phyloP scores from a whole-genome alignment of 257 asterid species.

The Voacanga thouarsii region DNA sequence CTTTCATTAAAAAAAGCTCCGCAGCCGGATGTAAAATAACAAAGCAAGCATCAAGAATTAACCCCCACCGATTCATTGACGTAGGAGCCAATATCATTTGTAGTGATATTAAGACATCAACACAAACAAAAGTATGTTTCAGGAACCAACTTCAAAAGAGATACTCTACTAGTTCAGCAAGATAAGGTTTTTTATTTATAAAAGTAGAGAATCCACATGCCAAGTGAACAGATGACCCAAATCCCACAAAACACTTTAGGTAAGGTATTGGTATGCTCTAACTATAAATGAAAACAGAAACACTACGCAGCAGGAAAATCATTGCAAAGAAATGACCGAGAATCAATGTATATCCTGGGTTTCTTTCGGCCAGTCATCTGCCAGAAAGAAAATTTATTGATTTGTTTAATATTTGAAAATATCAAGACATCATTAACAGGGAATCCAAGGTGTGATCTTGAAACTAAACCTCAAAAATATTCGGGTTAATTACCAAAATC shows the following conservation, averaged over 20 bases:
- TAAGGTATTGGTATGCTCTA: not conserved
- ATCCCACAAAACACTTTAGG: not conserved
- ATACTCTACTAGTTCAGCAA: not conserved
- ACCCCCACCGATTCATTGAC: not conserved
- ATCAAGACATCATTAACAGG: too few species aligned
- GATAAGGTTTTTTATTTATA: not conserved
- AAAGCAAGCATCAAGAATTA: not conserved
- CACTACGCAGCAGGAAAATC: constrained; percentile 12
- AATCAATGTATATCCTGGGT: not conserved
- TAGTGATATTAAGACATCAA: not conserved
- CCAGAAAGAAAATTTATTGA: not conserved
- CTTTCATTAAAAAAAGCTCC: not conserved
- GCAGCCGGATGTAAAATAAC: not conserved
- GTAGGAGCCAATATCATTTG: not conserved
- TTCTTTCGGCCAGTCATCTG: constrained; percentile 14
- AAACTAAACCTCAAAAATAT: too few species aligned
- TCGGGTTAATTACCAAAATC: too few species aligned
- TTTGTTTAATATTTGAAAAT: too few species aligned
- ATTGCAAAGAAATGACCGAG: not conserved
- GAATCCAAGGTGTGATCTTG: too few species aligned
- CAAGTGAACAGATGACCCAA: not conserved
- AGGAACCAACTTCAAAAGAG: not conserved
- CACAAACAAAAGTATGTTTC: not conserved
- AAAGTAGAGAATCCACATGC: not conserved
- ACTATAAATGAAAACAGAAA: not conserved